Conservation (phyloP, 2,329 filamentous ascomycete species). For the Colletotrichum agaves region DNA sequence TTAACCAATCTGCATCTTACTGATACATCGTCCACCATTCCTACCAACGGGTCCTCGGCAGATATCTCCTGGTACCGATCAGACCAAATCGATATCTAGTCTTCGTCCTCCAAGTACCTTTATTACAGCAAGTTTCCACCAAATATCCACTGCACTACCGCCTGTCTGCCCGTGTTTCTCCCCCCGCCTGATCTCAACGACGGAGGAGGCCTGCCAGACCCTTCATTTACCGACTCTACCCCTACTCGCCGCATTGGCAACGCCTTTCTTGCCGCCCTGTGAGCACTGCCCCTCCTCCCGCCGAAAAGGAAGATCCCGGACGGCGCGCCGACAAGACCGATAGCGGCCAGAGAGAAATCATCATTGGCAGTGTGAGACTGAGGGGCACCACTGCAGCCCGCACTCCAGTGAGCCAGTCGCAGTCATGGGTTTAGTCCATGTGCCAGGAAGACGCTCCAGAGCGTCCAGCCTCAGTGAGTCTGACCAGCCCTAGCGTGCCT, state of each 20-base stretch:
- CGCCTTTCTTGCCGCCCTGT: not conserved
- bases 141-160: conserved; percentile 24
- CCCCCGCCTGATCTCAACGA: conserved; percentile 11
- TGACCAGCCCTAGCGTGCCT: conserved; percentile 34
- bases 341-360: conserved; percentile 24
- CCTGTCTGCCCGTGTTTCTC: conserved; percentile 4
- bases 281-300: conserved; percentile 36
- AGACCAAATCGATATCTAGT: not conserved
- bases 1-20: conserved; percentile 7
- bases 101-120: conserved; percentile 8
- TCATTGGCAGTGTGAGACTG: conserved; percentile 10
- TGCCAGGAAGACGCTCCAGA: conserved; percentile 39
- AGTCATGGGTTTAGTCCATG: conserved; percentile 40
- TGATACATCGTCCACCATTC: conserved; percentile 15
- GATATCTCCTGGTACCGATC: conserved; percentile 11
- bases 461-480: conserved; percentile 38
- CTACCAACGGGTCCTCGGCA: conserved; percentile 12
- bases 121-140: conserved; percentile 29
- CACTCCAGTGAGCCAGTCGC: conserved; percentile 37
- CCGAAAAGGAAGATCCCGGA: conserved; percentile 30
- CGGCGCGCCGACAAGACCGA: conserved; percentile 35
- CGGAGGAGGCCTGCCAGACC: conserved; percentile 24
- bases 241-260: conserved; percentile 18
- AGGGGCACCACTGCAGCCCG: conserved; percentile 35
- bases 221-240: conserved; percentile 32